Evolutionary conservation across 2,329 filamentous ascomycete species (phyloP).

Genomic region (Fusarium solani-melongenae): DNA sequence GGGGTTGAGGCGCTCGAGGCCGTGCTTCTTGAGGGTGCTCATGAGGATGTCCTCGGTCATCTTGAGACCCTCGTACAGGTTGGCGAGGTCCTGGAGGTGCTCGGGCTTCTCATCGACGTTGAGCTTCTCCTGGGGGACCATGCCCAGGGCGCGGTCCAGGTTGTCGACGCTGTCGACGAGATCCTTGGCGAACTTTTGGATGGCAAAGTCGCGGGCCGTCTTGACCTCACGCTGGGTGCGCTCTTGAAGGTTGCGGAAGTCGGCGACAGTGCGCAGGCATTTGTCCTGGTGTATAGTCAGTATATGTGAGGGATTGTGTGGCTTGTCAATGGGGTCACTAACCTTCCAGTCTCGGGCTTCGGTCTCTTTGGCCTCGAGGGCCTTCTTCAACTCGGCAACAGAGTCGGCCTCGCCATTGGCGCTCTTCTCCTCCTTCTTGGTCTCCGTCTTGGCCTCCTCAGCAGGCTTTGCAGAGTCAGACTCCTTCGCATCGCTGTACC

Average conservation of each 20-base stretch:
- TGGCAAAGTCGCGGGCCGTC: slow-evolving; percentile 88
- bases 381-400: slow-evolving; percentile 60
- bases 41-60: slow-evolving; percentile 95
- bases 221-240: slow-evolving; percentile 92
- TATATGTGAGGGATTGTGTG: neutral
- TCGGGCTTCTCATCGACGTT: slow-evolving; percentile 61
- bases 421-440: slow-evolving; percentile 45
- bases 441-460: slow-evolving; percentile 46
- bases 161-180: slow-evolving; percentile 97
- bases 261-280: slow-evolving; percentile 91
- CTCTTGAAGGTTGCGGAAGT: slow-evolving; percentile 98
- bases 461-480: slow-evolving; percentile 41
- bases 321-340: slow-evolving; percentile 37
- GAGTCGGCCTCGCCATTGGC: slow-evolving; percentile 48
- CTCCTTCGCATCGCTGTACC: slow-evolving; percentile 62
- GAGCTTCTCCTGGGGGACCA: slow-evolving; percentile 81
- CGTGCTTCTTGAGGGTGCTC: slow-evolving; percentile 91
- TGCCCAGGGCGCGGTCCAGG: slow-evolving; percentile 89
- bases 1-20: slow-evolving; percentile 89
- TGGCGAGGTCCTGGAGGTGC: slow-evolving; percentile 76
- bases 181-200: slow-evolving; percentile 95
- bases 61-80: slow-evolving; percentile 88
- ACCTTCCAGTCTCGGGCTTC: slow-evolving; percentile 85
- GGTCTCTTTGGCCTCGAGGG: slow-evolving; percentile 63
- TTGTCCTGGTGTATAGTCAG: slow-evolving; percentile 74